These are phyloP conservation scores for Dissophora ornata DNA, from an alignment of 192 early-diverging fungal genomes.

Conservation along the genomic window DNA sequence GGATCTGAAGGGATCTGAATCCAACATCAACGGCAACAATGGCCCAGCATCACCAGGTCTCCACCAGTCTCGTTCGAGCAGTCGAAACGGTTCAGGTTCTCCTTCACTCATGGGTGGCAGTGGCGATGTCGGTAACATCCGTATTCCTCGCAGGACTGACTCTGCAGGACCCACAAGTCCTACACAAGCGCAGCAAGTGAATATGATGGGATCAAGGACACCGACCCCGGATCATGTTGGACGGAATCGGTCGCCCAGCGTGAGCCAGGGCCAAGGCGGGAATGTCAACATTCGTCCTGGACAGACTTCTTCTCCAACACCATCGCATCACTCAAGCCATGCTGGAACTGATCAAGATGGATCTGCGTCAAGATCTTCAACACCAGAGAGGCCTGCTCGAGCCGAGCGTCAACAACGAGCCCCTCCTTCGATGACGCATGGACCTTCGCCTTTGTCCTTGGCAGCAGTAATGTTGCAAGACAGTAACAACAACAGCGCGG, in stretches of 20 bases:
- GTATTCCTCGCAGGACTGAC: constrained; percentile 38
- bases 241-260: constrained; percentile 32
- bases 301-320: constrained; percentile 27
- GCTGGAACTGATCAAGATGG: constrained; percentile 1
- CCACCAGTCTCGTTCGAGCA: neutral
- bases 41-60: constrained; percentile 1
- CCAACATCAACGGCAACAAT: neutral
- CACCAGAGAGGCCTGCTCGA: constrained; percentile 42
- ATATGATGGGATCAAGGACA: constrained; percentile 18
- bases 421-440: constrained; percentile 38
- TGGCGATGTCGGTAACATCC: constrained; percentile 1
- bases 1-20: neutral
- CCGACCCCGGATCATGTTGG: constrained; percentile 34
- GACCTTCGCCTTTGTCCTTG: constrained; percentile 36
- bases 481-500: neutral
- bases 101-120: neutral
- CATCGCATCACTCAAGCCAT: neutral
- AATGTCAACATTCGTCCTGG: constrained; percentile 11
- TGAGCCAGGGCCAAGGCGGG: constrained; percentile 40
- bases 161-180: constrained; percentile 35
- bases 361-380: constrained; percentile 14
- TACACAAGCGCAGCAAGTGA: constrained; percentile 7
- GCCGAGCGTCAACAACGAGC: constrained; percentile 40
- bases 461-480: constrained; percentile 19
- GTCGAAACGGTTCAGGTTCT: constrained; percentile 5